Base-by-base conservation (phyloP, 139 green algal genomes). In the Axilococcus clingmanii region DNA sequence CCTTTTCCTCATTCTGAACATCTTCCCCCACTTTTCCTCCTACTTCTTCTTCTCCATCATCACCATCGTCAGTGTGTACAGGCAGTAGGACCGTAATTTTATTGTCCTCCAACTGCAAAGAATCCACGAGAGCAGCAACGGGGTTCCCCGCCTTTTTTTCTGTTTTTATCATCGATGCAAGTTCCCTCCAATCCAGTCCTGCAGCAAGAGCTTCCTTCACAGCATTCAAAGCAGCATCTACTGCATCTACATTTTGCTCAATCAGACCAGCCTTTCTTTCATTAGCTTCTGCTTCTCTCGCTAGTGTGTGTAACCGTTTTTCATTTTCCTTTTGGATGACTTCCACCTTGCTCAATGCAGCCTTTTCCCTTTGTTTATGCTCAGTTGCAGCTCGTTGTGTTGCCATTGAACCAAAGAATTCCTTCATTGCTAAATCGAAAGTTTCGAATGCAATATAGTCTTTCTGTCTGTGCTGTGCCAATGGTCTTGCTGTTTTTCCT, bases 351-450 rank as follows among this genome's bases (percentile, higher is more conserved):
- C 48, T 61, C 53, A 87, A 30, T 3, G 76, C 88, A 11, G 56
- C 51, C 19, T 62, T 52, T 61, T 94, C 76, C 20, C 66, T 52
- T 7, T 84, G 68, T 5, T 46, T 48, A 9, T 69, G 72, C 44
- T 70, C 62, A 34, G 69, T 33, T 42, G 66, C 68, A 32, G 63
- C 60, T 7, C 71, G 68, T 76, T 95, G 84, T 14, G 66, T 69
- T 56, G 88, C 74, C n/a, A 87, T 75, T 76, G 89, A 91, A 35
- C 65, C 70, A 61, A 80, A 97, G 55, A 91, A 98, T 47, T 95
- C 86, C 34, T 89, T 81, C 48, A 97, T 20, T 5, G 88, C 90
- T 1, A 52, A 77, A 50, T 97, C 86, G 66, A 96, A 96, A 22
- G 69, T 83, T 8, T 58, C 44, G 51, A 94, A 93, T 38, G 68